These are phyloP conservation scores for Malus domestica DNA, from an alignment of 306 rosid genomes.

Conservation along the genomic window ASM211411v1 NC_041801.1:4464001-4464500, in stretches of 20 bases:
- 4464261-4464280: constrained; percentile 5
- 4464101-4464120: constrained; percentile 38
- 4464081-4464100: constrained; percentile 34
- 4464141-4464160: constrained; percentile 14
- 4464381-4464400: constrained; percentile 75
- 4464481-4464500: neutral
- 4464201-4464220: constrained; percentile 31
- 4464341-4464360: constrained; percentile 59
- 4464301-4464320: constrained; percentile 24
- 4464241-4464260: constrained; percentile 10
- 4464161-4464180: neutral
- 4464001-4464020: constrained; percentile 61
- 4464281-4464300: constrained; percentile 15
- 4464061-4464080: constrained; percentile 25
- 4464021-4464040: constrained; percentile 61
- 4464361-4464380: constrained; percentile 53
- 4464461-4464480: constrained; percentile 16
- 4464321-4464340: constrained; percentile 50
- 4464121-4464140: constrained; percentile 37
- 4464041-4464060: constrained; percentile 61
- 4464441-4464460: constrained; percentile 22
- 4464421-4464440: constrained; percentile 40
- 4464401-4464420: constrained; percentile 73
- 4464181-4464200: constrained; percentile 26
- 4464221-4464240: constrained; percentile 34